Base-by-base conservation (phyloP, 306 rosid genomes). In the Psophocarpus tetragonolobus region DNA sequence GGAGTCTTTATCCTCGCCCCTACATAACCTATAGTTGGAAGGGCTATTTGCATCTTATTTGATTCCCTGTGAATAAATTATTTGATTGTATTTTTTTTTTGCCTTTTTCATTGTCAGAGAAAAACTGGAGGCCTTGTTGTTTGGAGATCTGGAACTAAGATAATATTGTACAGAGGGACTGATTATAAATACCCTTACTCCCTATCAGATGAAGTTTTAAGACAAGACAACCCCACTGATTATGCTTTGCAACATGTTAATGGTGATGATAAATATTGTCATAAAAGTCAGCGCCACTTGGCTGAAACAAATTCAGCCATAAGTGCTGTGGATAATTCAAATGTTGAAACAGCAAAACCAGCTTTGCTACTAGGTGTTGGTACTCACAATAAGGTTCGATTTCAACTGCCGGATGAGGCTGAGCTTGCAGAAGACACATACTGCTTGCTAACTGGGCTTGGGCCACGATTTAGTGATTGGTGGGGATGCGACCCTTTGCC, bases 381-480 rank as follows among this genome's bases (percentile, higher is more conserved):
- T 75, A 60, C 83, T 82, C 86, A 81, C 36, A 77, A 86, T 71
- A 89, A 85, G 77, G 90, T 88, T 56, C 83, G 97, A 80, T 92
- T 92, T 91, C 88, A 92, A 76, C 85, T 92, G 45, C 97, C 93
- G 0, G 95, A 93, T 1, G 97, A 94, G 85, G 86, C 87, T 54
- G 86, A 88, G 58, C 84, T 94, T 68, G 87, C 91, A 0, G 93
- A 89, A 76, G 97, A 92, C 80, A 91, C 92, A 41, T 91, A 90
- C 83, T 67, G 74, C 80, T 68, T 92, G 87, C 85, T 94, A 87
- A 87, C 76, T 63, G 97, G 98, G 33, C 83, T 94, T 23, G 98
- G 98, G 78, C 98, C 93, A 1, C 97, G 97, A 27, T 92, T 92
- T 83, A 87, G 86, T 11, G 97, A 95, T 89, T 95, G 98, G 98